Conservation (phyloP, 2,329 filamentous ascomycete genomes). For the Anisogramma anomala region DNA sequence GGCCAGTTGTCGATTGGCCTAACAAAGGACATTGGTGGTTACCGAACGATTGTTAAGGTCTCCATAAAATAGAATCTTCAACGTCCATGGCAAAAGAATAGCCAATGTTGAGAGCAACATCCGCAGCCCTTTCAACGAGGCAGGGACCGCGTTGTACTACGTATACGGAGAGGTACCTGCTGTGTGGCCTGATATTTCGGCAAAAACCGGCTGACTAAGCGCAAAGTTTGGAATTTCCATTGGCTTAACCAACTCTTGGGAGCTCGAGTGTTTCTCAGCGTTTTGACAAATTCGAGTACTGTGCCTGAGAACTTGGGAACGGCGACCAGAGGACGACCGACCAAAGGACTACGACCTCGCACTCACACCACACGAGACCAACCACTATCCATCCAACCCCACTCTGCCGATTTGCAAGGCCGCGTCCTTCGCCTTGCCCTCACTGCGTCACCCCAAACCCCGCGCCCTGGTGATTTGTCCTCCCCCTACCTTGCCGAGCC, state of each 20-base stretch:
- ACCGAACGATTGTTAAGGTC: too few relatives aligned
- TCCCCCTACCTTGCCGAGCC: slow-evolving; percentile 44
- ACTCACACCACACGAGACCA: slow-evolving; percentile 2
- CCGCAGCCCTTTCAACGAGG: too few relatives aligned
- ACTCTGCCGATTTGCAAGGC: slow-evolving; percentile 18
- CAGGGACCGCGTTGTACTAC: too few relatives aligned
- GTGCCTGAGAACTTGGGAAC: too few relatives aligned
- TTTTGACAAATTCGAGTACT: neutral
- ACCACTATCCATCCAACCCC: slow-evolving; percentile 12
- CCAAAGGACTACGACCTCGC: slow-evolving; percentile 4
- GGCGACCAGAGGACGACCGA: too few relatives aligned
- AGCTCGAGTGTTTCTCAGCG: neutral
- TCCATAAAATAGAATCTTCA: too few relatives aligned
- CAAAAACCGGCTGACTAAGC: neutral
- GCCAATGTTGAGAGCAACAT: too few relatives aligned
- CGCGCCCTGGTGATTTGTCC: slow-evolving; percentile 4
- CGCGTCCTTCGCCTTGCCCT: slow-evolving; percentile 19
- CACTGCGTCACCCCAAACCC: slow-evolving; percentile 4
- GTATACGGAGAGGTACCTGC: too few relatives aligned
- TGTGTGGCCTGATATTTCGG: neutral
- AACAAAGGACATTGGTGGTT: too few relatives aligned
- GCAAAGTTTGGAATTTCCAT: neutral
- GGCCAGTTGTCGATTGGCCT: too few relatives aligned
- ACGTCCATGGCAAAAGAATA: too few relatives aligned
- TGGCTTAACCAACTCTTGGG: neutral